phyloP scores from a whole-genome alignment of 2,329 filamentous ascomycete species.

The Aspergillus ruber region DNA sequence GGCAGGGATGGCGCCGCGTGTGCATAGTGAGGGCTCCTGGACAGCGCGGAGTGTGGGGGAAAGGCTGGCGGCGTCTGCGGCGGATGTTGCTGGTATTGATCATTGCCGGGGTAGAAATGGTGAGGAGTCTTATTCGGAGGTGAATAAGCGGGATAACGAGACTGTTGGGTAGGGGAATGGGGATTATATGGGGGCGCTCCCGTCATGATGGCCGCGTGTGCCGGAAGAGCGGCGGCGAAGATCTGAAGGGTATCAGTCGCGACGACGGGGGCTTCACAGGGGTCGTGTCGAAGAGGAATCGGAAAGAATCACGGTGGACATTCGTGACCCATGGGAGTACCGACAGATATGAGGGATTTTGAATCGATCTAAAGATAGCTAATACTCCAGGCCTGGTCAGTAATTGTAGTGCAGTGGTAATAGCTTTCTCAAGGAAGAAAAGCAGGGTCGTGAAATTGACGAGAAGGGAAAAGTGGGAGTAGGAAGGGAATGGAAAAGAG shows the following conservation, averaged over 20 bases:
- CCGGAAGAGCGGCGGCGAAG: constrained; percentile 22
- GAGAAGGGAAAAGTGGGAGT: background rate
- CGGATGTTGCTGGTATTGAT: constrained; percentile 36
- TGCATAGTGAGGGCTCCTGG: constrained; percentile 36
- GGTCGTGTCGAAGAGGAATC: background rate
- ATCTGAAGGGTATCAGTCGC: constrained; percentile 4
- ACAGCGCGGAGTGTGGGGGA: constrained; percentile 26
- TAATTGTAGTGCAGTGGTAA: background rate
- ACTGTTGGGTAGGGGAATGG: constrained; percentile 41
- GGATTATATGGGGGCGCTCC: constrained; percentile 40
- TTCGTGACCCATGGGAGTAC: too few species aligned
- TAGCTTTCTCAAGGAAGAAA: constrained; percentile 3
- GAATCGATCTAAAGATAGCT: too few species aligned
- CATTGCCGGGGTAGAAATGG: constrained; percentile 37
- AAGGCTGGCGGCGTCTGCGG: constrained; percentile 40
- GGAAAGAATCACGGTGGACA: background rate
- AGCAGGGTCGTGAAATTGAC: background rate
- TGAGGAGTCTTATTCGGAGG: constrained; percentile 35
- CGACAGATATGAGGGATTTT: too few species aligned
- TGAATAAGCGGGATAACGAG: constrained; percentile 36
- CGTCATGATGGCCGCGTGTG: constrained; percentile 35
- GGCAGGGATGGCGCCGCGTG: constrained; percentile 37
- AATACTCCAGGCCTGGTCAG: constrained; percentile 2
- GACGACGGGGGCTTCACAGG: constrained; percentile 3
- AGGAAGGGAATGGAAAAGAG: background rate